These are phyloP conservation scores for Neonectria coccinea DNA, from an alignment of 2,329 filamentous ascomycete genomes.

Conservation along the genomic window DNA sequence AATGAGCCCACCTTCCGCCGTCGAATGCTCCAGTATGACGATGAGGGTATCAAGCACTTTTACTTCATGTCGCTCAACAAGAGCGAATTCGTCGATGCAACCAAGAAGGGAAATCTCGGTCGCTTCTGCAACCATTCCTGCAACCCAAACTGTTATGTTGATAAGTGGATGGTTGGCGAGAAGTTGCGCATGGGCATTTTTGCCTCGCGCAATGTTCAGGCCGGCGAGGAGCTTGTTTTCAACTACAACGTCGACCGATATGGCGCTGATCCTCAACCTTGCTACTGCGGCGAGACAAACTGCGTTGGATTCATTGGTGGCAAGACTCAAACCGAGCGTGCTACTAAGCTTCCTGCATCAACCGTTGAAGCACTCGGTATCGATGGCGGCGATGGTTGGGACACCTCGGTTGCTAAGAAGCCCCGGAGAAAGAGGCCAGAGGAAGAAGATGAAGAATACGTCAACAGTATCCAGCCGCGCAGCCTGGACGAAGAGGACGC, in stretches of 20 bases:
- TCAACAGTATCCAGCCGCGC: constrained; percentile 86
- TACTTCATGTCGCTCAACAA: constrained; percentile 99
- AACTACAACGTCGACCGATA: constrained; percentile 99
- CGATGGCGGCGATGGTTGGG: constrained; percentile 92
- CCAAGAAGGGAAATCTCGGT: constrained; percentile 94
- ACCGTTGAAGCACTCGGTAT: constrained; percentile 97
- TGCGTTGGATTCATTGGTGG: constrained; percentile 97
- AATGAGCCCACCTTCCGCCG: constrained; percentile 89
- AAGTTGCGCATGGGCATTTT: constrained; percentile 99
- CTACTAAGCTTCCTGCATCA: constrained; percentile 88
- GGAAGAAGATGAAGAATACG: constrained; percentile 95
- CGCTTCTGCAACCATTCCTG: constrained; percentile 99
- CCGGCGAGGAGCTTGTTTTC: constrained; percentile 96
- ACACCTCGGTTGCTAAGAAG: constrained; percentile 88
- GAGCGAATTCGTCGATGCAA: constrained; percentile 96
- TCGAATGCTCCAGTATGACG: constrained; percentile 92
- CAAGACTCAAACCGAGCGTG: constrained; percentile 96
- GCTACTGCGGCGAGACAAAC: constrained; percentile 94
- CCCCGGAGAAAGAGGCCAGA: constrained; percentile 90
- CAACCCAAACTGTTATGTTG: constrained; percentile 98
- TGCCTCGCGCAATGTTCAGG: constrained; percentile 83
- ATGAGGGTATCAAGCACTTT: constrained; percentile 98
- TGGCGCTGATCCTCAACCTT: constrained; percentile 94
- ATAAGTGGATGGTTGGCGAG: constrained; percentile 98
- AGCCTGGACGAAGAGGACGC: constrained; percentile 85